Base-by-base conservation (phyloP, 371 early-diverging fungal species). In the Mucor indicus region DNA sequence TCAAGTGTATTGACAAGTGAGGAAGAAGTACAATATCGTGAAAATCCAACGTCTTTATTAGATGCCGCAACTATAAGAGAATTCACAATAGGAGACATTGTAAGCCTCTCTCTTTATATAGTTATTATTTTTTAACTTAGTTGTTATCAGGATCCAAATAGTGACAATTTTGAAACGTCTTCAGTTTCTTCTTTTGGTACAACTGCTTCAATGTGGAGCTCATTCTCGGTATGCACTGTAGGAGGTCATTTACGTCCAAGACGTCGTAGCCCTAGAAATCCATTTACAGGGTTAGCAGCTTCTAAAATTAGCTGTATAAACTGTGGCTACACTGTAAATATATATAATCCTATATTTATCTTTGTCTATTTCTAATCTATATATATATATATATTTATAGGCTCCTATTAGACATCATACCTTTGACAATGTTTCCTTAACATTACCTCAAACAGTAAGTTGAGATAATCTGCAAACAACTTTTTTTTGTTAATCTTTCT, bases 361-460 rank as follows among this genome's bases (percentile, higher is more conserved):
- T 44, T 29, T 32, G 20, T 44, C 9, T 1, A 21, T 16, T 32
- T 13, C 22, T 19, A 13, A 17, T 10, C 9, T 4, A n/a, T 22
- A 1, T 11, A 11, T 21, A 11, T 25, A 4, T 16, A 27, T 29
- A 36, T 11, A 17, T 30, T 24, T 22, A n/a, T 45, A 71, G 58
- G 87, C 86, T 44, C 86, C 90, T 7, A 80, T 91, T 42, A 79
- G 91, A 20, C 92, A 91, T 48, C 85, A 87, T 56, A 79, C 89
- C 13, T 91, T 91, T 69, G 89, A 90, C 59, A 88, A 87, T 38
- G 67, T 90, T 9, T 89, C 91, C 12, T 74, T 91, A 15, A 70
- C 81, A 24, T 74, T 90, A 31, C 92, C 92, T n/a, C 74, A 73
- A 30, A 49, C 53, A 22, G 76, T 78, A 67, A 67, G 19, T 49